These are phyloP conservation scores for Lentinula detonsa DNA, from an alignment of 768 basidiomycete species.

Conservation along the genomic window DNA sequence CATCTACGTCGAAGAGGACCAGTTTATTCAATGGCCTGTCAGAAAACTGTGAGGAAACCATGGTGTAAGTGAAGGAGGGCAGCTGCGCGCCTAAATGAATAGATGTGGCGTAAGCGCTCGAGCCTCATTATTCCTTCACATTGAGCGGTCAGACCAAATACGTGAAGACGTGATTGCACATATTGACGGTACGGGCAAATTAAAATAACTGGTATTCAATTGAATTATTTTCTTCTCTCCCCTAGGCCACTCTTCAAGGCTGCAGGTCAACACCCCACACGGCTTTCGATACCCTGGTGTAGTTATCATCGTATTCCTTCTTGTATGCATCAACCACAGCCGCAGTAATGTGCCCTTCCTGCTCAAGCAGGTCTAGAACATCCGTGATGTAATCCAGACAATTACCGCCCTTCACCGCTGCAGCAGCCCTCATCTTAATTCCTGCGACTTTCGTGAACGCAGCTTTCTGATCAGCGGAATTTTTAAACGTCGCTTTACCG, in stretches of 20 bases:
- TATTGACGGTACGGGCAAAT: no score
- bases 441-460: not conserved
- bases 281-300: not conserved
- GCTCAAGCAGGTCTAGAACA: not conserved
- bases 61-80: conserved; percentile 17
- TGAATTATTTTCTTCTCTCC: no score
- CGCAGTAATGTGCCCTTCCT: not conserved
- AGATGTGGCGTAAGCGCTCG: no score
- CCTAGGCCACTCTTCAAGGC: not conserved
- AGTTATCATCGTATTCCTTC: not conserved
- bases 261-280: not conserved
- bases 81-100: no score
- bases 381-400: not conserved
- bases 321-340: not conserved
- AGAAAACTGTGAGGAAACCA: conserved; percentile 54
- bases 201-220: no score
- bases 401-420: not conserved
- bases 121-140: no score
- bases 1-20: conserved; percentile 81
- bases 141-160: no score
- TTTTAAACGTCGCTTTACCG: not conserved
- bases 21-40: conserved; percentile 62
- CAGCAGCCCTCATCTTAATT: not conserved
- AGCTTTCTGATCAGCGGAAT: not conserved
- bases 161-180: no score